phyloP scores from a whole-genome alignment of 2,329 filamentous ascomycete species.

The Colletotrichum abscissum region DNA sequence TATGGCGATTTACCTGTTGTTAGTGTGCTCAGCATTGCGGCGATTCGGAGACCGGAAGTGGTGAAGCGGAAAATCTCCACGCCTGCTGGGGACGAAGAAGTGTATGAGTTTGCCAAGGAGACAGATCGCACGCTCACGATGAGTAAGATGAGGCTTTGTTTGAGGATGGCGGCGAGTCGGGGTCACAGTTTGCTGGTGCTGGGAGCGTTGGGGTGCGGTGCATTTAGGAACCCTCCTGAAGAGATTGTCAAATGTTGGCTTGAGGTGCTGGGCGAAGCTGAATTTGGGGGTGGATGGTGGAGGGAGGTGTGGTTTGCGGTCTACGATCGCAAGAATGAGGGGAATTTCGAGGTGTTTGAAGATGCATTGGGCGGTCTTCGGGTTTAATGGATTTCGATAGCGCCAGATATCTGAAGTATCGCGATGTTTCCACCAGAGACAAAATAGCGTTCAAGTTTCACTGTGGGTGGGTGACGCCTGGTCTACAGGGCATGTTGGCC shows the following conservation, averaged over 20 bases:
- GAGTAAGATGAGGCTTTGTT: conserved; percentile 70
- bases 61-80: conserved; percentile 36
- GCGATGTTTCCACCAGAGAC: no score
- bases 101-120: conserved; percentile 51
- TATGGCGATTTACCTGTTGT: conserved; percentile 59
- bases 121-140: conserved; percentile 65
- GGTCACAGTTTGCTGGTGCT: conserved; percentile 71
- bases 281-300: conserved; percentile 75
- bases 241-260: conserved; percentile 73
- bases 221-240: conserved; percentile 69
- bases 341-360: conserved; percentile 64
- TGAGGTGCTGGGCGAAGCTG: conserved; percentile 68
- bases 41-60: conserved; percentile 55
- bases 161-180: conserved; percentile 68
- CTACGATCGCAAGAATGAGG: conserved; percentile 54
- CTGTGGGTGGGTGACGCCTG: no score
- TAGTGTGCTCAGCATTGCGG: conserved; percentile 71
- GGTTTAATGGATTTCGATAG: conserved; percentile 34
- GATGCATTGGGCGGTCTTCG: conserved; percentile 51
- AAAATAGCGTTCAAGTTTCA: no score
- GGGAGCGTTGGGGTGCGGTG: conserved; percentile 77
- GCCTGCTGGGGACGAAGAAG: conserved; percentile 39
- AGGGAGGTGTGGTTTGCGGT: conserved; percentile 73
- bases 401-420: conserved; percentile 10
- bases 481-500: no score